Conservation (phyloP, 1,139 yeast species). For the Saccharomycopsis phalli region DNA sequence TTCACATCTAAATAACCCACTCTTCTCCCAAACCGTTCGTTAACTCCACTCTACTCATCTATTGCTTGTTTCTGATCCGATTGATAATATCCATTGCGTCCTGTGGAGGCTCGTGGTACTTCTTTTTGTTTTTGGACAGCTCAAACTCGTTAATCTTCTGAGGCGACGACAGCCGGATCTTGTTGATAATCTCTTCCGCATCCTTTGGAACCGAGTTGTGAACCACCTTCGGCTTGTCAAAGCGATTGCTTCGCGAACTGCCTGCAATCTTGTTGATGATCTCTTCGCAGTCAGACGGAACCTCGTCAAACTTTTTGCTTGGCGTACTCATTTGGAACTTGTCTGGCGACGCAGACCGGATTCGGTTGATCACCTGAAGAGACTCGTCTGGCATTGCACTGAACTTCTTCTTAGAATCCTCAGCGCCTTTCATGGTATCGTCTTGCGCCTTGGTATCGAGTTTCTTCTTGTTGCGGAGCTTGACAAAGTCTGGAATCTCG, state of each 20-base stretch:
- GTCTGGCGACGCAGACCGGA: slow-evolving; percentile 14
- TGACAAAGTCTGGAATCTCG: slow-evolving; percentile 19
- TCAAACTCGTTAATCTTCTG: slow-evolving; percentile 22
- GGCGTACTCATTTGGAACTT: background rate
- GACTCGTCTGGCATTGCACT: slow-evolving; percentile 16
- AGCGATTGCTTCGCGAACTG: background rate
- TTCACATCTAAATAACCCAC: no score
- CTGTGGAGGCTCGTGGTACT: slow-evolving; percentile 16
- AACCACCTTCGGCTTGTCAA: slow-evolving; percentile 1
- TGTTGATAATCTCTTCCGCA: slow-evolving; percentile 17
- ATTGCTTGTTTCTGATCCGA: slow-evolving; percentile 14
- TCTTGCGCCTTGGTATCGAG: background rate
- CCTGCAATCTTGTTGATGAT: slow-evolving; percentile 6
- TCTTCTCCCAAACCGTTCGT: no score
- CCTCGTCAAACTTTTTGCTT: slow-evolving; percentile 2
- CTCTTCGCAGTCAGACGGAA: slow-evolving; percentile 8
- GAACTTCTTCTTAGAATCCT: background rate
- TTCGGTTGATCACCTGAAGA: slow-evolving; percentile 17
- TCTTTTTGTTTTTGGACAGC: slow-evolving; percentile 13
- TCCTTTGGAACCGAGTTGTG: slow-evolving; percentile 16
- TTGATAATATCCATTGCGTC: slow-evolving; percentile 20
- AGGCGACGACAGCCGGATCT: slow-evolving; percentile 17
- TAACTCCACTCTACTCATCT: no score
- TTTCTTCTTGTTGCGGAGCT: slow-evolving; percentile 13
- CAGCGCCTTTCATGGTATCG: background rate